Evolutionary conservation across 768 basidiomycete genomes (phyloP), one percentile per base, ranked within the genome.

Genomic region (Boletellus ananiceps): DNA sequence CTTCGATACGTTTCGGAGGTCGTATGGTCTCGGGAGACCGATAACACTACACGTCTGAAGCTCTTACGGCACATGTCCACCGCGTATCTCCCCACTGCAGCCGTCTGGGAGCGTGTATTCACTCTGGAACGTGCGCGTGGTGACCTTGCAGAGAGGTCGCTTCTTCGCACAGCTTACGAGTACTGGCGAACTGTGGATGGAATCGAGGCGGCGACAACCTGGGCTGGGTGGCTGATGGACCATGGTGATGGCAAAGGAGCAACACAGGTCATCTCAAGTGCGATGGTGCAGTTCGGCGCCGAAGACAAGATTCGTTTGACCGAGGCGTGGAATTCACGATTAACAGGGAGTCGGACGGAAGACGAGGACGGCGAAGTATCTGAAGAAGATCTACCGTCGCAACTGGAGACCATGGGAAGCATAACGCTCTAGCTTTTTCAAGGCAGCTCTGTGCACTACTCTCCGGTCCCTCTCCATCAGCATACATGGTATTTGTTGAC

Each of bases 151-250:
- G 57, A 58, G 16, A 65, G 51, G 37, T 42, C 46, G 5, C 15
- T 61, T 32, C 62, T 61, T 42, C 47, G 49, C 15, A 43, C 46
- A 19, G 65, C 73, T 35, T 78, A 74, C 52, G 73, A 71, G 54
- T 48, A 61, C 36, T 82, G 80, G 79, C 67, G 71, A 23, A 56
- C 56, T 44, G 50, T 63, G 44, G 73, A 76, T 27, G 56, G 47
- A 15, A 61, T 68, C 39, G 66, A 63, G 47, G 77, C 79, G 35
- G 63, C 68, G 32, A 53, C 71, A 40, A 67, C 60, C 49, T 81
- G 76, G 75, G 77, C 73, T 14, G 56, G 58, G 46, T 82, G 80
- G 79, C 52, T 81, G 27, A 58, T 74, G 59, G 51, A 49, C 38
- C 57, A 63, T 44, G 75, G 72, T 31, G 60, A 66, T 46, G 78